Evolutionary conservation across 768 basidiomycete genomes (phyloP), one percentile per base, ranked within the genome.

Genomic region (Rhodocollybia butyracea): DNA sequence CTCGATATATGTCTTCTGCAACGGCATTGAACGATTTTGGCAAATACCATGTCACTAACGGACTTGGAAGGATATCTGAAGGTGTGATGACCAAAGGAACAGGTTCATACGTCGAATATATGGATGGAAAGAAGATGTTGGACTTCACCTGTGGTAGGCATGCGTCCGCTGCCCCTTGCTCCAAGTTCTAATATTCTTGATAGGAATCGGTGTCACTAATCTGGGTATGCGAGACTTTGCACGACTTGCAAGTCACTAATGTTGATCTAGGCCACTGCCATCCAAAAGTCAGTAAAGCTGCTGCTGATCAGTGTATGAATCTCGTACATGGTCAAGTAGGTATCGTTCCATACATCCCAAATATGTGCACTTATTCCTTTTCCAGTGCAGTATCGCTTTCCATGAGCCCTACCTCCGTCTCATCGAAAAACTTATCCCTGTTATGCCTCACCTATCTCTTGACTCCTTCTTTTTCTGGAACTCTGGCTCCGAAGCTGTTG

Each of bases 391-490:
- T 74, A 92, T 97, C 63, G 89, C 86, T 5, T 89, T 91, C 76
- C 86, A 91, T 62, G 83, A 80, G 59, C 91, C 94, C 0, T 94
- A 96, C 70, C 79, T 97, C 19, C 78, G 84, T 47, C 88, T 98
- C 62, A 88, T 98, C 64, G 82, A 96, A 68, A 81, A 81, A 53
- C 79, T 98, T 6, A 72, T 96, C 12, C 91, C 94, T 0, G 73
- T 89, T 56, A 94, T 98, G 94, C 95, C 95, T 2, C 74, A 95
- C 71, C 79, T 85, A 0, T 94, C 93, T 1, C 79, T 98, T 30
- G 89, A 96, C 68, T 91, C 91, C 24, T 98, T 98, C 80, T 97
- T 94, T 81, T 92, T 97, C 72, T 92, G 90, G 89, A 98, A 92
- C 75, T 95, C 94, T 2, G 96, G 96, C 2, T 87, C 92, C 0